Percentiles rank a stretch among this genome's conserved stretches.
Evolutionary conservation across 352 stramenopile species (phyloP).

Genomic region (Phytophthora vignae): DNA sequence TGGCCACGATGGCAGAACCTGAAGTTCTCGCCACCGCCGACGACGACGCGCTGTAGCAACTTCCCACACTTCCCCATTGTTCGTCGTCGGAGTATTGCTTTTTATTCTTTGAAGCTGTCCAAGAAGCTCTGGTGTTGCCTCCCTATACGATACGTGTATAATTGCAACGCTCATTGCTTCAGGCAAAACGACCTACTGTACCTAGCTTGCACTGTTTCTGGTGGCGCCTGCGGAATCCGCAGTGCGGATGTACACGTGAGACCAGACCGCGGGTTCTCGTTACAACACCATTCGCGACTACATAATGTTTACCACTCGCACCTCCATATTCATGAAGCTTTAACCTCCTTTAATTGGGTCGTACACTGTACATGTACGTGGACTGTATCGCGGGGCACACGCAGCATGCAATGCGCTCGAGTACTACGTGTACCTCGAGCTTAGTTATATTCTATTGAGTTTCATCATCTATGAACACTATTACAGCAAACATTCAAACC

Average conservation of each 20-base stretch:
- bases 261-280: slow-evolving; percentile 8
- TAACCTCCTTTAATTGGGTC: background rate
- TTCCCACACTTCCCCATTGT: background rate
- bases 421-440: no score
- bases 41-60: background rate
- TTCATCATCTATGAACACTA: background rate
- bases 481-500: slow-evolving; percentile 56
- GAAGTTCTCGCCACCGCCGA: background rate
- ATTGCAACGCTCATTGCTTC: no score
- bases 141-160: no score
- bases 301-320: background rate
- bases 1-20: slow-evolving; percentile 10
- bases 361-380: no score
- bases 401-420: no score
- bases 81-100: background rate
- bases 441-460: background rate
- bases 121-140: no score
- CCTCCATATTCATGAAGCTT: background rate
- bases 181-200: no score
- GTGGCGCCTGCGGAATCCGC: background rate
- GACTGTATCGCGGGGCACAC: background rate
- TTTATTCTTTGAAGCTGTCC: background rate
- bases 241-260: background rate
- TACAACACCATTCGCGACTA: background rate
- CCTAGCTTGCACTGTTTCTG: background rate